Evolutionary conservation across 2,329 filamentous ascomycete species (phyloP).

Genomic region (Colletotrichum sp.): DNA sequence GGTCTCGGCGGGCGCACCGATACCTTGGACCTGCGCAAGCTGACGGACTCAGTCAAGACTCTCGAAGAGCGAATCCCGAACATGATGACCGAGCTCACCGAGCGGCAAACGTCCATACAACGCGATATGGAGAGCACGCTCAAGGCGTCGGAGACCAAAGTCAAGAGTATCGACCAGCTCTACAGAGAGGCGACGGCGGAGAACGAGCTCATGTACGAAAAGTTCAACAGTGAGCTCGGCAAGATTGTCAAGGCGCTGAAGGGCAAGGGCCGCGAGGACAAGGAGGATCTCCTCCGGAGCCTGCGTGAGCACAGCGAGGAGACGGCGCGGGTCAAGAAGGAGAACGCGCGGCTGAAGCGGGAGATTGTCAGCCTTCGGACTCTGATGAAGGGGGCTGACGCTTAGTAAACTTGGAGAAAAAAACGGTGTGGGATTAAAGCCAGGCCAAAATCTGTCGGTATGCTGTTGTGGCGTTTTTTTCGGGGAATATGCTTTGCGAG

Average conservation of each 20-base stretch:
- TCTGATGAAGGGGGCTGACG: slow-evolving; percentile 47
- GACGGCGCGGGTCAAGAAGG: slow-evolving; percentile 77
- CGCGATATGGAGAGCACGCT: slow-evolving; percentile 75
- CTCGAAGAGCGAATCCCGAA: slow-evolving; percentile 72
- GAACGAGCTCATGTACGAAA: slow-evolving; percentile 90
- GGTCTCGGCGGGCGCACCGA: slow-evolving; percentile 39
- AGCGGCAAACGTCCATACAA: slow-evolving; percentile 68
- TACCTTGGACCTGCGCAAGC: slow-evolving; percentile 49
- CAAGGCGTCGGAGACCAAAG: slow-evolving; percentile 76
- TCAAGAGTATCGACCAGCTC: slow-evolving; percentile 83
- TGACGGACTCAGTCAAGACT: slow-evolving; percentile 63
- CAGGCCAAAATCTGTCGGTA: neutral
- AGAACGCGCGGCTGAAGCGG: slow-evolving; percentile 82
- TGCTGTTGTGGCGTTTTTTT: slow-evolving; percentile 1
- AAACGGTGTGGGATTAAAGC: neutral
- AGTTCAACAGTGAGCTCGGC: slow-evolving; percentile 88
- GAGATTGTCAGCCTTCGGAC: slow-evolving; percentile 77
- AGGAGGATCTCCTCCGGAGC: slow-evolving; percentile 75
- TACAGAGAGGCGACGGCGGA: slow-evolving; percentile 88
- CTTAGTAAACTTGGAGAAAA: neutral
- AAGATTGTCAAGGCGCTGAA: slow-evolving; percentile 80
- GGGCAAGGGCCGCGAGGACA: slow-evolving; percentile 75
- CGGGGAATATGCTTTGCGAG: slow-evolving; percentile 13
- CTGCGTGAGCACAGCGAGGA: slow-evolving; percentile 81
- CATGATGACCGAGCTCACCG: slow-evolving; percentile 62